phyloP scores from a whole-genome alignment of 1,284 basidiomycete genomes.

The Melanopsichium pennsylvanicum region DNA sequence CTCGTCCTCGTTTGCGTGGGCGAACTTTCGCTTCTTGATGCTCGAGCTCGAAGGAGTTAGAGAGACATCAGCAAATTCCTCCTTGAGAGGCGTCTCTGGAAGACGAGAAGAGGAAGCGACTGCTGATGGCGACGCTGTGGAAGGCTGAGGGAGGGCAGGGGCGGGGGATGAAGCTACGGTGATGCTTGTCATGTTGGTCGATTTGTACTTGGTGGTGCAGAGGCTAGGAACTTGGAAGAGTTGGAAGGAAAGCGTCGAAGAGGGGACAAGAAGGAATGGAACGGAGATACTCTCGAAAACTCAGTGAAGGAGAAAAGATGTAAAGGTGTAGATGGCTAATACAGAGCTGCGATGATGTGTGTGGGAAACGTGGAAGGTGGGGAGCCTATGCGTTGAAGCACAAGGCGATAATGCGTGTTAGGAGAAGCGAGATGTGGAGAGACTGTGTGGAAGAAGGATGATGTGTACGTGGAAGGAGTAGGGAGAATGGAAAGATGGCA shows the following conservation, averaged over 20 bases:
- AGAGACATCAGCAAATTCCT: conserved; percentile 3
- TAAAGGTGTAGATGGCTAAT: neutral
- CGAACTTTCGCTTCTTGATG: conserved; percentile 35
- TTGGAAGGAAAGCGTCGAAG: neutral
- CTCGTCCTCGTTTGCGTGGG: conserved; percentile 4
- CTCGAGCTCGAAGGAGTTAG: conserved; percentile 4
- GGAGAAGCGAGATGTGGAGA: neutral
- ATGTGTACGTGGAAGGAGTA: conserved; percentile 26
- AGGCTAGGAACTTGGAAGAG: conserved; percentile 2
- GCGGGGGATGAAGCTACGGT: conserved; percentile 6
- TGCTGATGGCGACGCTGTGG: conserved; percentile 11
- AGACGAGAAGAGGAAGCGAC: conserved; percentile 27
- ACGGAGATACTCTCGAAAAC: conserved; percentile 20
- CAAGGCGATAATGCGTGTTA: conserved; percentile 2
- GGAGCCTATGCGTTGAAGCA: conserved; percentile 34
- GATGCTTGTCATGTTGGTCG: conserved; percentile 26
- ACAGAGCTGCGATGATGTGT: neutral
- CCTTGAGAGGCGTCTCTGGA: conserved; percentile 27
- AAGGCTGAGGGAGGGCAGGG: conserved; percentile 6
- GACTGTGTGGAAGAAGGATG: neutral
- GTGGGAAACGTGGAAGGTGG: conserved; percentile 8
- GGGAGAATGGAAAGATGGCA: neutral
- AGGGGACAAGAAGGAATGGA: too few relatives aligned
- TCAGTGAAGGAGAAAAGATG: conserved; percentile 44
- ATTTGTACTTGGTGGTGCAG: conserved; percentile 7